Evolutionary conservation across 345 rosid genomes (phyloP).

Genomic region (Citrus unshiu): DNA sequence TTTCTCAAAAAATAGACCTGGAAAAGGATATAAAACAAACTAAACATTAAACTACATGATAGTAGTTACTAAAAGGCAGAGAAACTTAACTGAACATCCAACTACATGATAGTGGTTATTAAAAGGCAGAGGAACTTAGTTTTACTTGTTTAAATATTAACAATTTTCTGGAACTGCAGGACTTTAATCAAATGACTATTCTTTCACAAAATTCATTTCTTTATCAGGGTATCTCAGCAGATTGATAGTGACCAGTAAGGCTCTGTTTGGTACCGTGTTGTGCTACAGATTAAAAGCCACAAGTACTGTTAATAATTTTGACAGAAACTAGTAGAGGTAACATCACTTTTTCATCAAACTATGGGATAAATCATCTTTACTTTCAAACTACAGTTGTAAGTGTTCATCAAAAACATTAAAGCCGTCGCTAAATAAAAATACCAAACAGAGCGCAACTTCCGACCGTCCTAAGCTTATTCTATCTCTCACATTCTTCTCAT

Average conservation of each 20-base stretch:
- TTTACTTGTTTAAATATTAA: background rate
- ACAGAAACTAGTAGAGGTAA: too few relatives aligned
- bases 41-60: background rate
- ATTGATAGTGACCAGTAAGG: background rate
- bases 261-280: too few relatives aligned
- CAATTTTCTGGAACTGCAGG: background rate
- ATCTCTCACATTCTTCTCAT: background rate
- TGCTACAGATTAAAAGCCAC: too few relatives aligned
- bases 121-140: background rate
- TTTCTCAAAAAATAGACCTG: slow-evolving; percentile 26
- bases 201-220: background rate
- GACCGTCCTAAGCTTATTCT: background rate
- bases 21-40: slow-evolving; percentile 1
- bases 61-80: background rate
- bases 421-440: background rate
- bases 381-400: too few relatives aligned
- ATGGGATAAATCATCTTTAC: too few relatives aligned
- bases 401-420: too few relatives aligned
- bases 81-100: background rate
- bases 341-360: too few relatives aligned
- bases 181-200: background rate
- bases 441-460: background rate
- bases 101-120: background rate
- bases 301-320: background rate
- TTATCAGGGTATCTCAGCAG: background rate